phyloP scores from a whole-genome alignment of 495 filamentous ascomycete species.

The Aspergillus nanangensis region DNA sequence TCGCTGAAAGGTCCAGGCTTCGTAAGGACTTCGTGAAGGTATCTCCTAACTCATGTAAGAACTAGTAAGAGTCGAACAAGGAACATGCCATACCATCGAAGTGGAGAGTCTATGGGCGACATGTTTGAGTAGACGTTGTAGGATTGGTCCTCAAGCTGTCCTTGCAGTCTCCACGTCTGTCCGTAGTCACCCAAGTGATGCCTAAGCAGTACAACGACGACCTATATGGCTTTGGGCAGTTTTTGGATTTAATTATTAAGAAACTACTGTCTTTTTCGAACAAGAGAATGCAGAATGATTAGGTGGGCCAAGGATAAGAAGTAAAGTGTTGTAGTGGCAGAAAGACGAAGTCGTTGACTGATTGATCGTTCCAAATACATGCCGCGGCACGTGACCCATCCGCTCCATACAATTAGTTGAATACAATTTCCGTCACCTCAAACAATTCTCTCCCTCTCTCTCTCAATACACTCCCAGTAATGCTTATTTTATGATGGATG shows the following conservation, averaged over 20 bases:
- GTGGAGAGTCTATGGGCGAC: conserved; percentile 12
- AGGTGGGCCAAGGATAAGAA: too few species aligned
- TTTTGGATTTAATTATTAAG: too few species aligned
- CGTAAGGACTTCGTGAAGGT: conserved; percentile 73
- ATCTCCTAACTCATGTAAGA: conserved; percentile 53
- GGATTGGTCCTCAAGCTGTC: background rate
- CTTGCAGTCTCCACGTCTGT: too few species aligned
- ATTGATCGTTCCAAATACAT: too few species aligned
- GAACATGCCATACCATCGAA: conserved; percentile 16
- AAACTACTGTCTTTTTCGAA: too few species aligned
- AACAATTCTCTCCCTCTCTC: conserved; percentile 6
- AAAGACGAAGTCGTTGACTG: too few species aligned
- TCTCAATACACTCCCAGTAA: background rate
- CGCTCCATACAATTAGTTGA: conserved; percentile 30
- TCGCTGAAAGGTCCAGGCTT: conserved; percentile 76
- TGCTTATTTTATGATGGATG: conserved; percentile 31
- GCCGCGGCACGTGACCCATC: conserved; percentile 34
- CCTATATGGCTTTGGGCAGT: too few species aligned
- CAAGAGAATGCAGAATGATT: too few species aligned
- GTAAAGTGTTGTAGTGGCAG: too few species aligned
- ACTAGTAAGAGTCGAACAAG: conserved; percentile 5
- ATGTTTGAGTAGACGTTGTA: conserved; percentile 6
- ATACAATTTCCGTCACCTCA: too few species aligned
- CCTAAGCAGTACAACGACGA: too few species aligned
- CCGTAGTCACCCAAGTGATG: too few species aligned